Evolutionary conservation across 2,329 filamentous ascomycete genomes (phyloP), one percentile per base, ranked within the genome.

Genomic region (Epichloe gansuensis): DNA sequence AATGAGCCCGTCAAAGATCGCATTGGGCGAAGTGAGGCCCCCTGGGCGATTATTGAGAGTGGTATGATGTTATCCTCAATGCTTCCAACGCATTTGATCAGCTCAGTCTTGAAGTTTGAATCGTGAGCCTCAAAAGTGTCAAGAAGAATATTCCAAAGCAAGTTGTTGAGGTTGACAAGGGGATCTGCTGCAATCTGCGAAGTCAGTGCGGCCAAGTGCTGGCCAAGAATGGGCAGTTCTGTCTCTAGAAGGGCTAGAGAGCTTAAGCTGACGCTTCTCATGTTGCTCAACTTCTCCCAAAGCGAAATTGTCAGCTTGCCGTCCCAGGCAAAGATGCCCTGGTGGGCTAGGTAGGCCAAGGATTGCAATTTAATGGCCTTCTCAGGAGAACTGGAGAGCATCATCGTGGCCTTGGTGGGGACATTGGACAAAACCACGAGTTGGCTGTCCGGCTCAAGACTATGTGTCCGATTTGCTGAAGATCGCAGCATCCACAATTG

Each of bases 181-280:
- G 80, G 74, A 58, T 82, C 74, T 13, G 69, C 63, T 3, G 72
- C 65, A 43, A 85, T 65, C 28, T 78, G 67, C 35, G 68, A 61
- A 51, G 74, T 75, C 54, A 79, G 72, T 38, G 67, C 63, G 47
- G 76, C 68, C 28, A 86, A 59, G 52, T 80, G 75, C 45, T 73
- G 72, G 9, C 79, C 80, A 54, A 87, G 69, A 3, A 77, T 70
- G 8, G 81, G 80, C 48, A 87, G 67, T 61, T 89, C 85, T 1
- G 73, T 70, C 64, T 86, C 82, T 0, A 89, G 71, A 17, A 85
- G 72, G 45, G 77, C 73, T 47, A 89, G 68, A 43, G 81, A 79
- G 46, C 75, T 75, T 41, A 89, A 68, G 46, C 71, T 77, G 0
- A 83, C 78, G 25, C 74, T 69, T 12, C 69, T 67, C 17, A 82